phyloP scores from a whole-genome alignment of 306 rosid genomes.

The Quercus alba region DNA sequence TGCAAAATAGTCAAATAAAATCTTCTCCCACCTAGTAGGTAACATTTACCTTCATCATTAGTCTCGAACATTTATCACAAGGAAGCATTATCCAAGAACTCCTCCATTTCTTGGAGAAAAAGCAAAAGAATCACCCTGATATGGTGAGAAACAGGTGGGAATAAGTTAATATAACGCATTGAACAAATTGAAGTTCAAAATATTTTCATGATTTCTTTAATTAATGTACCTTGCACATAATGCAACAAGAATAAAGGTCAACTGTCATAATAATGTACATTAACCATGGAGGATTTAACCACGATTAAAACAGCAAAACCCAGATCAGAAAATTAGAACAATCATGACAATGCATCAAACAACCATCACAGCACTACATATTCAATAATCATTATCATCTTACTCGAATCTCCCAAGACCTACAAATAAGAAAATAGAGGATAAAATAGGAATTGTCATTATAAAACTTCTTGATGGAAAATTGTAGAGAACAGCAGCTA shows the following conservation, averaged over 20 bases:
- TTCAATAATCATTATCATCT: conserved; percentile 21
- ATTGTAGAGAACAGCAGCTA: background rate
- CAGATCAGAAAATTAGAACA: background rate
- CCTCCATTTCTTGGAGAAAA: background rate
- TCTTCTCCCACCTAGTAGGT: background rate
- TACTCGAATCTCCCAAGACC: background rate
- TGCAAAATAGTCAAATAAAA: background rate
- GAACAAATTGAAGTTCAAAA: background rate
- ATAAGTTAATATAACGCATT: background rate
- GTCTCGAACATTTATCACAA: conserved; percentile 6
- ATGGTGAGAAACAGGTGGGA: background rate
- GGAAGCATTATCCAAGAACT: conserved; percentile 9
- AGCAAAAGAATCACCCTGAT: background rate
- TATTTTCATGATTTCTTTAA: background rate
- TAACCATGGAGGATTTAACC: background rate
- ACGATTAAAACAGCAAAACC: background rate
- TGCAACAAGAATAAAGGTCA: background rate
- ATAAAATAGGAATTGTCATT: background rate
- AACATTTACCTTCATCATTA: background rate
- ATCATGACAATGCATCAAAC: background rate
- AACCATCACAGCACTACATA: conserved; percentile 8
- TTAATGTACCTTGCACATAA: background rate
- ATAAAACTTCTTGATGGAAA: background rate
- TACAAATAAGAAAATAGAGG: background rate
- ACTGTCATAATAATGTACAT: no score